Evolutionary conservation across 2,329 filamentous ascomycete genomes (phyloP), one percentile per base, ranked within the genome.

Genomic region (Massarina eburnea): DNA sequence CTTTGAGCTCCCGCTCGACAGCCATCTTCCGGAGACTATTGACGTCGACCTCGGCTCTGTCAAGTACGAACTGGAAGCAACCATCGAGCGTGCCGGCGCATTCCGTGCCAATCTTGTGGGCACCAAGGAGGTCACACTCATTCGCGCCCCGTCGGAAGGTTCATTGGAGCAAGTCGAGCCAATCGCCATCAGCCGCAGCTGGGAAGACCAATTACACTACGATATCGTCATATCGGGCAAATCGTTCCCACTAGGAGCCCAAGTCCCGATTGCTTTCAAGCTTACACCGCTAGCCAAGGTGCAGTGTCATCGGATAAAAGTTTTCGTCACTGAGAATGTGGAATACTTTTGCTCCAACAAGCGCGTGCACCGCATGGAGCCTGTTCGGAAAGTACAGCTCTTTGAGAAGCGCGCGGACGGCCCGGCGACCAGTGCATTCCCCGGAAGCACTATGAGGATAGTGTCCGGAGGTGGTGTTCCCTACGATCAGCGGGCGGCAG

Each of bases 171-270:
- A 90, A 69, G 86, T 91, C 20, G 91, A 96, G 65, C 91, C 91
- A 2, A 96, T 96, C 59, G 92, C 91, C 9, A 96, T 96, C 62
- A 92, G 88, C 54, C 80, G 91, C 17, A 91, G 89, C 51, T 96
- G 91, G 91, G 91, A 96, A 66, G 91, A 96, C 57, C 91, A 96
- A 63, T 76, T 96, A 24, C 90, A 95, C 62, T 96, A 96, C 72
- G 91, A 96, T 61, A 96, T 96, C 57, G 86, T 96, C 66, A 95
- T 96, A 43, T 96, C 91, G 1, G 91, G 91, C 43, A 96, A 96
- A 77, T 95, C 91, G 1, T 96, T 96, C 49, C 89, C 91, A 0
- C 81, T 96, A 17, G 91, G 91, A 14, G 82, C 87, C 30, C 88
- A 88, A 59, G 89, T 96, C 14, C 91, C 91, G 1, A 94, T 96